Evolutionary conservation across 441 rosid species (phyloP), one percentile per base, ranked within the genome.

Genomic region (Pelargonium myrrhifolium): DNA sequence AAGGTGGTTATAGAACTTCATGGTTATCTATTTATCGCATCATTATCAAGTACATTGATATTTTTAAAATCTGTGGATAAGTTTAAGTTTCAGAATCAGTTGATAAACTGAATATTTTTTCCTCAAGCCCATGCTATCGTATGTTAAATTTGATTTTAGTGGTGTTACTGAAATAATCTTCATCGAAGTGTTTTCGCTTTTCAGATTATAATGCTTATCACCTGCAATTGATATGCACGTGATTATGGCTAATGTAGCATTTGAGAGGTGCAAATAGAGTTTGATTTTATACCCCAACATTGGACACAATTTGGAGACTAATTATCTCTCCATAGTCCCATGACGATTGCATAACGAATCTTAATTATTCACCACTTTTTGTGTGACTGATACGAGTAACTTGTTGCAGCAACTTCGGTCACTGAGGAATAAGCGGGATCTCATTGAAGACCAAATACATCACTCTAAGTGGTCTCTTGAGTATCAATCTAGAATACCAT

Each of bases 391-490:
- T 8, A 28, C 31, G 8, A 22, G 62, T 69, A 58, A 51, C 70
- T 61, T 66, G 70, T 4, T 78, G 67, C 87, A 94, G 99, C 74
- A 92, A 77, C 97, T 89, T 72, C 79, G 87, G 68, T 65, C 81
- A 78, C 76, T 84, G 86, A 89, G 99, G 79, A 82, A 81, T 71
- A 81, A 88, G 63, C 89, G 98, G 37, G 99, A 94, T 82, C 78
- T 75, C 14, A 85, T 94, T 73, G 99, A 94, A 84, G 98, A 92
- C 73, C 76, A 78, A 76, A 81, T 94, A 65, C 94, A 92, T 79
- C 96, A 88, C 79, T 70, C 89, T 64, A 87, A 79, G 63, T 89
- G 96, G 98, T 92, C 93, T 69, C 85, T 87, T 62, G 87, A 79
- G 98, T 88, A 81, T 26, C 18, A 60, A 17, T 69, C 61, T 68